Conservation (phyloP, 2,329 filamentous ascomycete genomes). For the Elsinoe necatrix region DNA sequence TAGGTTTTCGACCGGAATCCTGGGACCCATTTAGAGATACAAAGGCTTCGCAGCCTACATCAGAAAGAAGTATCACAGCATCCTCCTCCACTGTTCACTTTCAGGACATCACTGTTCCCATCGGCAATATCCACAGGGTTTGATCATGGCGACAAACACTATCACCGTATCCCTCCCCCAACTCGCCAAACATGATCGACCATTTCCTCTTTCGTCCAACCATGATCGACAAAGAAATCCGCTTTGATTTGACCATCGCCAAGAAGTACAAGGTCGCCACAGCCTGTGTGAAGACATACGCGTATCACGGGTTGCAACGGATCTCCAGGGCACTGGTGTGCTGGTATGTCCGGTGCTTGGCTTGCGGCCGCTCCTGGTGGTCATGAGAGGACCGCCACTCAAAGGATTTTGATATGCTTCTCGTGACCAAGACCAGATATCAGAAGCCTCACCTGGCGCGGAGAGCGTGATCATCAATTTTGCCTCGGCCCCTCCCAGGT, state of each 20-base stretch:
- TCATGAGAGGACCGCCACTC: too few relatives aligned
- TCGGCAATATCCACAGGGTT: not conserved
- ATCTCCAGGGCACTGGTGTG: conserved; percentile 44
- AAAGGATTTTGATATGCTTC: too few relatives aligned
- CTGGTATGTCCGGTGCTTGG: conserved; percentile 51
- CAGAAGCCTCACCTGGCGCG: too few relatives aligned
- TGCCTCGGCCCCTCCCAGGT: too few relatives aligned
- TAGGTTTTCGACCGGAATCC: too few relatives aligned
- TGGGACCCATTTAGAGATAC: too few relatives aligned
- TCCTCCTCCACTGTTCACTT: not conserved
- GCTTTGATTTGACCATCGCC: conserved; percentile 41
- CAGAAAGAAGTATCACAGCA: too few relatives aligned
- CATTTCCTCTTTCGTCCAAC: conserved; percentile 55
- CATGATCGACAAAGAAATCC: conserved; percentile 49
- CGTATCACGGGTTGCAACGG: conserved; percentile 41
- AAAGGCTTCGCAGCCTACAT: too few relatives aligned
- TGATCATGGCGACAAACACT: not conserved
- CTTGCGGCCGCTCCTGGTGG: conserved; percentile 56
- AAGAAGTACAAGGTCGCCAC: conserved; percentile 31
- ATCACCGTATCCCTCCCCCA: conserved; percentile 23
- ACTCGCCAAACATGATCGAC: conserved; percentile 50
- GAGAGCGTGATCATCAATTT: too few relatives aligned
- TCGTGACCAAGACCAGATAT: too few relatives aligned
- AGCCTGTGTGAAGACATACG: conserved; percentile 52
- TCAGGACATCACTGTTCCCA: not conserved